phyloP scores from a whole-genome alignment of 1,284 basidiomycete species.

The Naganishia albida region DNA sequence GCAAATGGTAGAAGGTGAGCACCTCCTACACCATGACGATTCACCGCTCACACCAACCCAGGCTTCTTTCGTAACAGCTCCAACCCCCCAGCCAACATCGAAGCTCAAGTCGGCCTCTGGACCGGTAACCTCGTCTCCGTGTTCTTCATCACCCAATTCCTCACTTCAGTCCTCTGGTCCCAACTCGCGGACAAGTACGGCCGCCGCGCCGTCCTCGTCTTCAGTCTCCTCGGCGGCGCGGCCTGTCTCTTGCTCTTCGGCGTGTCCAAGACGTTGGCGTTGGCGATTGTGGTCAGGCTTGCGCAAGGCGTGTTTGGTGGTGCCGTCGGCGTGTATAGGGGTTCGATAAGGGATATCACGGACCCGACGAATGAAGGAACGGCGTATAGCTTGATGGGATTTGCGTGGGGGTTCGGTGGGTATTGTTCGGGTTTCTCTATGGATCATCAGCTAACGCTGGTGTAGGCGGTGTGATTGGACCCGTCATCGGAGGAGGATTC shows the following conservation, averaged over 20 bases:
- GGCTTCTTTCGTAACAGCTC: conserved; percentile 44
- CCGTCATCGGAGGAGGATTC: conserved; percentile 79
- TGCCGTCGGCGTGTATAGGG: conserved; percentile 80
- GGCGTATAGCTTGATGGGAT: conserved; percentile 90
- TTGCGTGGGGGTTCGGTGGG: conserved; percentile 88
- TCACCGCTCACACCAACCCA: conserved; percentile 14
- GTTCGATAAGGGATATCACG: conserved; percentile 83
- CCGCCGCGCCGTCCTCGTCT: conserved; percentile 76
- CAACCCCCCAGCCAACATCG: conserved; percentile 44
- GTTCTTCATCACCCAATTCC: conserved; percentile 64
- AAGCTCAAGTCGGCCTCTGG: conserved; percentile 52
- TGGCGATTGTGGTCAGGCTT: conserved; percentile 81
- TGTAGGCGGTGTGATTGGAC: conserved; percentile 59
- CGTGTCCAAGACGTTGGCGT: conserved; percentile 1
- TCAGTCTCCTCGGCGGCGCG: conserved; percentile 66
- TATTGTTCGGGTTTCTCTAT: background rate
- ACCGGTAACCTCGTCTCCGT: conserved; percentile 56
- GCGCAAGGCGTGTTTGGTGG: conserved; percentile 95
- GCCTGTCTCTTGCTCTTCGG: conserved; percentile 37
- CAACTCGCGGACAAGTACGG: conserved; percentile 91
- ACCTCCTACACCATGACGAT: background rate
- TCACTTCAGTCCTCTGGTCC: conserved; percentile 90
- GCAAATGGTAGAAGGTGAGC: conserved; percentile 85
- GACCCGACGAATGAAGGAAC: conserved; percentile 79
- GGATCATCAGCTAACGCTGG: background rate